Base-by-base conservation (phyloP, 306 rosid species). In the Quercus alba region DNA sequence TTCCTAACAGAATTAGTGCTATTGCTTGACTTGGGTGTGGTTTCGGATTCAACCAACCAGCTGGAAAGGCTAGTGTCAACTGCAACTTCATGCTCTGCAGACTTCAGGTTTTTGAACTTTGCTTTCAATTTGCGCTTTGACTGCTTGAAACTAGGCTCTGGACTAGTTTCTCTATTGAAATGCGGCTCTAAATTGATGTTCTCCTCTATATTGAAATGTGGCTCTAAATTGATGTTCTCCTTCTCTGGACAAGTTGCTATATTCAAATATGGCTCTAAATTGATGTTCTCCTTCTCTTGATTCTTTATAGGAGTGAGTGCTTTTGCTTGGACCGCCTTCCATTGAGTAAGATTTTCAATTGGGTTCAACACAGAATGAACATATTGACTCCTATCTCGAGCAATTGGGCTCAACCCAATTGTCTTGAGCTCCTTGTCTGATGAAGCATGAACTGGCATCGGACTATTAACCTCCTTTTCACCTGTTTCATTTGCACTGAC, bases 21-120 rank as follows among this genome's bases (percentile, higher is more conserved):
- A 19, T 71, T 77, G 28, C 59, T 75, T 30, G 89, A 80, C 63
- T 57, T 54, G 0, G 89, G 90, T 41, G 88, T 85, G 56, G 52
- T 70, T 79, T 88, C 90, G 6, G 88, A 81, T 84, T 87, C 97
- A 78, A 79, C 85, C 87, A 95, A 76, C 99, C 99, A 95, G 86
- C 87, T 90, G 0, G 99, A 95, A 26, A 93, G 93, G 77, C 98
- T 95, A 13, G 94, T 89, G 75, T 95, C 90, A 0, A 90, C 90
- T 25, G 85, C 81, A 73, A 81, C 83, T 57, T 81, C 86, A 6
- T 82, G 55, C 54, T 75, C 76, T 5, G 33, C 77, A 17, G 78
- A 75, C 62, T 81, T 81, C n/a, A 31, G n/a, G 20, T 69, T 78
- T 52, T 31, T 79, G 30, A 35, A 31, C 57, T 44, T 70, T 35